These are phyloP conservation scores for Myotisia sp. DNA, from an alignment of 2,329 filamentous ascomycete species.

Conservation along the genomic window DNA sequence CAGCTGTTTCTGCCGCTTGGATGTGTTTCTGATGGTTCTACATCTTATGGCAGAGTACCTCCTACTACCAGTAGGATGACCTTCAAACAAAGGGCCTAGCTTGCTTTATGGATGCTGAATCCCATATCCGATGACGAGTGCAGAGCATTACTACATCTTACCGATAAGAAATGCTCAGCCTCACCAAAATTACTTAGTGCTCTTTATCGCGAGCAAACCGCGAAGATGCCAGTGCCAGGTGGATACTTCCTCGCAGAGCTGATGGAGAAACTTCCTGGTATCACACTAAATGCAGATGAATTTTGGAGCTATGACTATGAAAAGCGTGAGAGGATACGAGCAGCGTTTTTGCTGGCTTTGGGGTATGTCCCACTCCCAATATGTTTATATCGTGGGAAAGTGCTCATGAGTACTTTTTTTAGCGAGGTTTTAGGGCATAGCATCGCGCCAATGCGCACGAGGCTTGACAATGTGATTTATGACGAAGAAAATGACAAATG, in stretches of 20 bases:
- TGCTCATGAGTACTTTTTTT: not conserved
- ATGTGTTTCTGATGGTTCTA: not conserved
- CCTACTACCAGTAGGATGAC: conserved; percentile 1
- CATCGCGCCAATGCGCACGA: not conserved
- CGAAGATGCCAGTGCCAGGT: conserved; percentile 5
- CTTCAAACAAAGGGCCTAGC: not conserved
- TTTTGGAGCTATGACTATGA: not conserved
- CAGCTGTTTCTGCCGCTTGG: no score
- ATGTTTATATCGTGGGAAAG: not conserved
- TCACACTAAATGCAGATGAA: conserved; percentile 3
- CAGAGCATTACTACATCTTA: not conserved
- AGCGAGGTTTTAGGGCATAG: not conserved
- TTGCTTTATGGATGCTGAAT: not conserved
- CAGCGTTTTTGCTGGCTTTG: conserved; percentile 3
- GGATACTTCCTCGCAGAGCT: conserved; percentile 7
- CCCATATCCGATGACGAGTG: not conserved
- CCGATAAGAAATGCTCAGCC: not conserved
- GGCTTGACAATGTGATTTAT: conserved; percentile 4
- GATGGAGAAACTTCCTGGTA: conserved; percentile 9
- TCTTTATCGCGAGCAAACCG: not conserved
- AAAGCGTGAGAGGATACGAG: conserved; percentile 5
- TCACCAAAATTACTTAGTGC: conserved; percentile 1
- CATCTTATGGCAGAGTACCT: not conserved
- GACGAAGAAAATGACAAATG: conserved; percentile 7
- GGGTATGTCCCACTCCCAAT: conserved; percentile 4